Percentiles rank a stretch among this genome's conserved stretches.
Conservation (phyloP, 2,329 filamentous ascomycete genomes). For the Apiospora koreana region DNA sequence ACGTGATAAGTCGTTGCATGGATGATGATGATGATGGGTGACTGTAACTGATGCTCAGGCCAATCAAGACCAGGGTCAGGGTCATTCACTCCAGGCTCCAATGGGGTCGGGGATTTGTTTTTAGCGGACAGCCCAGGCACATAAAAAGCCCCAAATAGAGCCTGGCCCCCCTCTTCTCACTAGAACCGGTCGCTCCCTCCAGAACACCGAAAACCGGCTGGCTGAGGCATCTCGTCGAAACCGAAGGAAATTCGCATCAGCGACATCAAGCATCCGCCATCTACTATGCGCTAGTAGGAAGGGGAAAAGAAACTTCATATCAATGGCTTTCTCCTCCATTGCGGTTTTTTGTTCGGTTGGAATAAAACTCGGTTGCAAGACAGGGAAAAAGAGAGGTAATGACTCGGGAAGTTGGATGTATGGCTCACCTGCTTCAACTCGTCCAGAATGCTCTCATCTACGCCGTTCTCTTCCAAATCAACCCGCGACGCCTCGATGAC, state of each 20-base stretch:
- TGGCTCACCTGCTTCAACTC: constrained; percentile 81
- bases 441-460: constrained; percentile 82
- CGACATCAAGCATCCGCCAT: constrained; percentile 20
- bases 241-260: neutral
- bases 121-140: constrained; percentile 32
- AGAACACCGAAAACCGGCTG: constrained; percentile 32
- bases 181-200: constrained; percentile 38
- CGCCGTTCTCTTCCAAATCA: constrained; percentile 95
- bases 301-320: neutral
- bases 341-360: neutral
- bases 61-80: constrained; percentile 6
- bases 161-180: constrained; percentile 44
- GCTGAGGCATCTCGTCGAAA: constrained; percentile 12
- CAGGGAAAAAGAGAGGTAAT: neutral
- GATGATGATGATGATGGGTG: constrained; percentile 8
- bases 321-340: neutral
- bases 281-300: neutral
- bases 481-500: constrained; percentile 90
- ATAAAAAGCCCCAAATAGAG: constrained; percentile 60
- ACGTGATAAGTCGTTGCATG: neutral
- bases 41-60: constrained; percentile 5
- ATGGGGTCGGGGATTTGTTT: constrained; percentile 16
- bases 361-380: neutral
- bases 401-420: constrained; percentile 10
- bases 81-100: constrained; percentile 5